Base-by-base conservation (phyloP, 306 rosid genomes). In the Ziziphus jujuba region DNA sequence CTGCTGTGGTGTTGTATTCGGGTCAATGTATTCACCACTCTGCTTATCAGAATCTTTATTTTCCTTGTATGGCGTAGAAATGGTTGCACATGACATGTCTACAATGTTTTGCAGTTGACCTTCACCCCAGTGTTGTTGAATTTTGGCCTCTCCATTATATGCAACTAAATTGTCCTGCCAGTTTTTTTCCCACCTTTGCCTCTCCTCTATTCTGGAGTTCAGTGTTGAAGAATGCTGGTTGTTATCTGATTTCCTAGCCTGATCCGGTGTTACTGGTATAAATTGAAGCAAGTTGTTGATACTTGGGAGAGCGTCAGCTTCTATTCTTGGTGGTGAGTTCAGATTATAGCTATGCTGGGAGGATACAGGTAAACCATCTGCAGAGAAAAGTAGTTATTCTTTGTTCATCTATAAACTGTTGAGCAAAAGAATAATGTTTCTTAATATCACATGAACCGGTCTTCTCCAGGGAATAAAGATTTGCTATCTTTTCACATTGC, bases 1-100 rank as follows among this genome's bases (percentile, higher is more conserved):
- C 86, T 78, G 89, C 71, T 65, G 78, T 31, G 97, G 91, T 59
- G 97, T 90, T 79, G 82, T 71, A 66, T 86, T 90, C 63, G 84
- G 85, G 75, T 93, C 95, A 71, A 90, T 59, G 44, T 60, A 87
- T 71, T 55, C 65, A 59, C 44, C 78, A 59, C 64, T 71, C 63
- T 54, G 82, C 55, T 69, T 78, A 63, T 67, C 81, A 75, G 71
- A 55, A 44, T 72, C 72, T 68, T 61, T 72, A 45, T 47, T 73
- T 75, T 71, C 84, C 69, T 59, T 59, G 31, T 53, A 44, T 49
- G 74, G 62, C 38, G 71, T 68, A 73, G 87, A 78, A 76, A 77
- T 40, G 70, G 66, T 65, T 47, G 87, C 87, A 62, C 91, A 79
- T 62, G 92, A 88, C 65, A 87, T 77, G 52, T 87, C 85, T 47